phyloP scores from a whole-genome alignment of 805 yeast species.

The Sporopachydermia lactativora region DNA sequence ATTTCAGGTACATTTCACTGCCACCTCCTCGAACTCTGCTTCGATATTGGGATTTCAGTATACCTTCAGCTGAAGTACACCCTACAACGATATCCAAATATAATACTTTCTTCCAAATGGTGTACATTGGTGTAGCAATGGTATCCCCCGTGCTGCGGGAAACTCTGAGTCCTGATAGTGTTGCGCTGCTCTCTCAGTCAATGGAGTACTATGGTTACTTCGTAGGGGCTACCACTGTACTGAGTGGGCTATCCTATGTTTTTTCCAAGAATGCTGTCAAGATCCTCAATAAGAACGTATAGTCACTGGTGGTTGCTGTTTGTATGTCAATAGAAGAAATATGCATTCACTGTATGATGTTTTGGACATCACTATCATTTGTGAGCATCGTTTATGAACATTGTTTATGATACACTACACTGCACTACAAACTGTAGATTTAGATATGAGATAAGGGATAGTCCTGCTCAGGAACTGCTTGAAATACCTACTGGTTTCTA shows the following conservation, averaged over 20 bases:
- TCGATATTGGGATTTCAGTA: slow-evolving; percentile 66
- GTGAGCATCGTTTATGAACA: too few relatives aligned
- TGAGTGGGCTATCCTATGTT: slow-evolving; percentile 69
- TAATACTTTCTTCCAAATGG: slow-evolving; percentile 89
- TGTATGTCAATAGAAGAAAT: too few relatives aligned
- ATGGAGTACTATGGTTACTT: slow-evolving; percentile 30
- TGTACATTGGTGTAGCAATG: slow-evolving; percentile 58
- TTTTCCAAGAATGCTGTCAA: slow-evolving; percentile 58
- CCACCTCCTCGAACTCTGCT: slow-evolving; percentile 62
- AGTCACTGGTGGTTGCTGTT: too few relatives aligned
- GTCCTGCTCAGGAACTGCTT: too few relatives aligned
- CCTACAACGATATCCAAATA: slow-evolving; percentile 79
- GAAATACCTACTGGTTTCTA: too few relatives aligned
- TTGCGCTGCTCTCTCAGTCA: slow-evolving; percentile 9
- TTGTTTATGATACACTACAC: too few relatives aligned
- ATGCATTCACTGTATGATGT: too few relatives aligned
- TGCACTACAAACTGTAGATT: too few relatives aligned
- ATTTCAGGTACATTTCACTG: slow-evolving; percentile 56
- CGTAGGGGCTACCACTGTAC: slow-evolving; percentile 56
- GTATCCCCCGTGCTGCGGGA: slow-evolving; percentile 34
- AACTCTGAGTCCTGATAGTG: slow-evolving; percentile 19
- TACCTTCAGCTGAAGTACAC: slow-evolving; percentile 72
- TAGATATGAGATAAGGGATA: too few relatives aligned
- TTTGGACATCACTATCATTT: too few relatives aligned
- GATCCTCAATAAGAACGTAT: slow-evolving; percentile 24